Evolutionary conservation across 257 asterid species (phyloP).

Genomic region (Solanum etuberosum): DNA sequence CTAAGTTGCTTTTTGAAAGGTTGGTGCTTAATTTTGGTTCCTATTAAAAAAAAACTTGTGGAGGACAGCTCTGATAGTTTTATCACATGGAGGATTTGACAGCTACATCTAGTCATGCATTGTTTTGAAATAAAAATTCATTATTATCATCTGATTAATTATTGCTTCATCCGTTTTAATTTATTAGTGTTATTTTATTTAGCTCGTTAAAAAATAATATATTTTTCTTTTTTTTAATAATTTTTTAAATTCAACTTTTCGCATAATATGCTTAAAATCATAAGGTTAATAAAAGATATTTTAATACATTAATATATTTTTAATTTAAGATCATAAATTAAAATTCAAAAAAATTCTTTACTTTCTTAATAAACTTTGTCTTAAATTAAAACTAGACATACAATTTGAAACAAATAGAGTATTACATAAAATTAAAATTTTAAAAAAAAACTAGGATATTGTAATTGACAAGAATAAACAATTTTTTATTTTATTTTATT

Average conservation of each 20-base stretch:
- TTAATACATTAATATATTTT: neutral
- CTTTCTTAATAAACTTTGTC: no score
- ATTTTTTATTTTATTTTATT: neutral
- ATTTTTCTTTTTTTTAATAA: neutral
- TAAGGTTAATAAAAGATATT: neutral
- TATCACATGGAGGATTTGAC: neutral
- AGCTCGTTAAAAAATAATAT: neutral
- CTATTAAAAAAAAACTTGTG: neutral
- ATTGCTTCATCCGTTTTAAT: neutral
- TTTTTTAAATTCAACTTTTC: neutral
- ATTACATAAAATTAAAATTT: no score
- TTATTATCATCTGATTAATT: neutral
- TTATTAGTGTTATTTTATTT: no score
- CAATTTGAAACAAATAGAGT: neutral
- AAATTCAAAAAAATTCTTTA: fast-evolving
- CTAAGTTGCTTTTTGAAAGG: no score
- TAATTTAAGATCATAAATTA: neutral
- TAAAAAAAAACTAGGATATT: no score
- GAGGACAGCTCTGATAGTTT: neutral
- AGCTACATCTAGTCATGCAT: neutral
- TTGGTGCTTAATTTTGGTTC: no score
- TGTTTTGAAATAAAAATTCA: neutral
- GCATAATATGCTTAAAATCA: neutral
- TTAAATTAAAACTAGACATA: no score
- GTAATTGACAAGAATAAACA: no score